Conservation (phyloP, 1,284 basidiomycete genomes). For the Austropuccinia psidii region DNA sequence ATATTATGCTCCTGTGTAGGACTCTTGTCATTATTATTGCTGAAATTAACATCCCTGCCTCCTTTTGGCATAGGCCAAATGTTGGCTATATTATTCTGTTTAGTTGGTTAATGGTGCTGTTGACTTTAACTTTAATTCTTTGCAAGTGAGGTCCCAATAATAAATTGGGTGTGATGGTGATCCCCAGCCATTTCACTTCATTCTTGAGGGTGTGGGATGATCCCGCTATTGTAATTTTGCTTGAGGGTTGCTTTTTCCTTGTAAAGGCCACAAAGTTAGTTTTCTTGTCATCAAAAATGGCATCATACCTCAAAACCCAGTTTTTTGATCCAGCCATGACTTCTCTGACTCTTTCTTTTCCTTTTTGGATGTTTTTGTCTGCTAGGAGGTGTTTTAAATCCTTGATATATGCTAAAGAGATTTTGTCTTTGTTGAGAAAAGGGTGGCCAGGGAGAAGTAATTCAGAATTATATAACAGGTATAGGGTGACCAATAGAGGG, state of each 20-base stretch:
- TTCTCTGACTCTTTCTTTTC: not conserved
- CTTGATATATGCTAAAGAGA: not conserved
- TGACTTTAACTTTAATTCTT: too few species aligned
- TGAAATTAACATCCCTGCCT: too few species aligned
- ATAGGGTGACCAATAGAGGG: not conserved
- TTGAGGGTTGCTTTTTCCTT: too few species aligned
- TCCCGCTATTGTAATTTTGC: not conserved
- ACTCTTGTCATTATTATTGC: too few species aligned
- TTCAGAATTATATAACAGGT: not conserved
- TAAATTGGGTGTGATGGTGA: too few species aligned
- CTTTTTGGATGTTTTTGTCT: not conserved
- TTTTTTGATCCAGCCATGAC: not conserved
- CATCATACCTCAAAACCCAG: not conserved
- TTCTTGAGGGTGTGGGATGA: too few species aligned
- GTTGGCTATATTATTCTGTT: too few species aligned
- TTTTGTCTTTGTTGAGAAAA: not conserved
- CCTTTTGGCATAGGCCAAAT: too few species aligned
- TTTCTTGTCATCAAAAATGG: slow-evolving; percentile 13
- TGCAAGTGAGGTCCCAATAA: too few species aligned
- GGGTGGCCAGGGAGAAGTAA: not conserved
- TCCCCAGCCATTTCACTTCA: not conserved
- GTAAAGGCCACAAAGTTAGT: not conserved
- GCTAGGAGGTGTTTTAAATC: not conserved
- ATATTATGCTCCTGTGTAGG: too few species aligned
- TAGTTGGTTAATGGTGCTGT: too few species aligned